A percentile compares a stretch with the other conserved stretches of the same genome.
Evolutionary conservation across 306 rosid genomes (phyloP).

Genomic region (Malus orientalis): DNA sequence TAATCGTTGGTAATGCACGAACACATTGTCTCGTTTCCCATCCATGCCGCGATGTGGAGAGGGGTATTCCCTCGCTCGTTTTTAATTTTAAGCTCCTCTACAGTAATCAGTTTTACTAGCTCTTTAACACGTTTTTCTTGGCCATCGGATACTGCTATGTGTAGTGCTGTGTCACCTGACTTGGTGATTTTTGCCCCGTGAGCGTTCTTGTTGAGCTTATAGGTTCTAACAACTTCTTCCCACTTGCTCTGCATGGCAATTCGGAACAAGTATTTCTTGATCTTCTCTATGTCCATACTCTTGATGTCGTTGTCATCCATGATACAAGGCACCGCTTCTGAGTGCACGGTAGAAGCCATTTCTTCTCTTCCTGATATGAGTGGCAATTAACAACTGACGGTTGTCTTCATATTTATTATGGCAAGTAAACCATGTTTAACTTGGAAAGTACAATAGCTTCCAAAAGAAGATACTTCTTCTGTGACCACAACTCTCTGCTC

Average conservation of each 20-base stretch:
- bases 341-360: no score
- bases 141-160: constrained; percentile 36
- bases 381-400: no score
- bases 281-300: background rate
- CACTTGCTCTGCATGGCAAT: constrained; percentile 22
- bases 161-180: constrained; percentile 39
- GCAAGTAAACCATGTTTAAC: no score
- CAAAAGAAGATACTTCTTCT: no score
- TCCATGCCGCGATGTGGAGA: constrained; percentile 46
- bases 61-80: constrained; percentile 32
- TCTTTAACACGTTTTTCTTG: background rate
- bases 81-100: background rate
- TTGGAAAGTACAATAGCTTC: no score
- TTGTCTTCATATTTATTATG: no score
- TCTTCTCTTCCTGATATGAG: no score
- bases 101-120: background rate
- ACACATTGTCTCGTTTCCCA: constrained; percentile 33
- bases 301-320: no score
- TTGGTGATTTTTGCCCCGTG: constrained; percentile 14
- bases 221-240: background rate
- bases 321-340: no score
- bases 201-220: background rate
- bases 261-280: background rate
- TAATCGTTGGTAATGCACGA: background rate
- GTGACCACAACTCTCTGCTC: no score